Evolutionary conservation across 108 stramenopile genomes (phyloP).

Genomic region (Nitzschia sp.): DNA sequence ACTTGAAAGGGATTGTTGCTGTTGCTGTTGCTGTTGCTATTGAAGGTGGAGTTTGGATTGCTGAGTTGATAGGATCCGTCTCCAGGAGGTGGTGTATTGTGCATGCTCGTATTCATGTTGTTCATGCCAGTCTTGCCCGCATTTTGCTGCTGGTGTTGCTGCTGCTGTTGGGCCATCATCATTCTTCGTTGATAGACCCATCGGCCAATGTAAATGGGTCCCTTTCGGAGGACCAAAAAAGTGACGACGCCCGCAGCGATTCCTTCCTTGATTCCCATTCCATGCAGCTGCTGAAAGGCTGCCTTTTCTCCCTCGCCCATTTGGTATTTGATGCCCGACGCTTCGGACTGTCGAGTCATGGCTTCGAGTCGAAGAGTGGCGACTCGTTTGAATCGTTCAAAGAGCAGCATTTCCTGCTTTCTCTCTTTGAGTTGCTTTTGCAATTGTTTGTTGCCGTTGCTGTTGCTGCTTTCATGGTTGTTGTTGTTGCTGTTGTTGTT

Average conservation of each 20-base stretch:
- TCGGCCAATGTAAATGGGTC: conserved; percentile 29
- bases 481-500: conserved; percentile 22
- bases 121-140: not conserved
- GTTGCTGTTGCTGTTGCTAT: not conserved
- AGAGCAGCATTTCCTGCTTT: conserved; percentile 19
- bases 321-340: conserved; percentile 4
- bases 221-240: conserved; percentile 35
- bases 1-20: conserved; percentile 18
- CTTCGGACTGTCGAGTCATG: conserved; percentile 24
- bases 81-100: not conserved
- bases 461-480: not conserved
- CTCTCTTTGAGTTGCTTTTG: conserved; percentile 16
- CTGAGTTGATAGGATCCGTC: conserved; percentile 23
- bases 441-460: not conserved
- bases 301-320: conserved; percentile 33
- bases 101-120: too few relatives aligned
- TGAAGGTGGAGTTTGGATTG: conserved; percentile 7
- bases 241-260: conserved; percentile 27
- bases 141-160: too few relatives aligned
- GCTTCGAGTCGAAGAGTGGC: conserved; percentile 18
- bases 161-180: not conserved
- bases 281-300: conserved; percentile 20
- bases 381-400: conserved; percentile 33
- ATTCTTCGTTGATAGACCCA: conserved; percentile 20
- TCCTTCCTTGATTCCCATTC: conserved; percentile 42